phyloP scores from a whole-genome alignment of 768 basidiomycete species.

The Tricholoma hemisulphureum region DNA sequence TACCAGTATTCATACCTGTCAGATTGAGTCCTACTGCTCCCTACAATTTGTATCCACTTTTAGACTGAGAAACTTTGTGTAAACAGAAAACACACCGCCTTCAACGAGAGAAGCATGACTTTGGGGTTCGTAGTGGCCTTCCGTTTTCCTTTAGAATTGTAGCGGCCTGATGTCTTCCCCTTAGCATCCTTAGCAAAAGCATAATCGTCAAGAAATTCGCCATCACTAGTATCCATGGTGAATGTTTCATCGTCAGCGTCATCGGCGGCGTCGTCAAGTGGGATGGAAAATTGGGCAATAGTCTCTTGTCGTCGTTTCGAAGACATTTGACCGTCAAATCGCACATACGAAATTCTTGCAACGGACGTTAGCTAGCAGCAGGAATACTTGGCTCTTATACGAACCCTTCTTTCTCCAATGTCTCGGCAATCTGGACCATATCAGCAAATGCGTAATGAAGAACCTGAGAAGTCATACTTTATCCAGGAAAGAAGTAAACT shows the following conservation, averaged over 20 bases:
- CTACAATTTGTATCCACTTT: conserved; percentile 21
- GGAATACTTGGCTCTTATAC: conserved; percentile 10
- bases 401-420: conserved; percentile 63
- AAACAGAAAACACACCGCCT: conserved; percentile 44
- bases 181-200: conserved; percentile 5
- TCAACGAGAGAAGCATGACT: conserved; percentile 86
- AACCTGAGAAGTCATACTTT: conserved; percentile 44
- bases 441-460: not conserved
- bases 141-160: conserved; percentile 35
- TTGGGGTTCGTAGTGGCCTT: conserved; percentile 51
- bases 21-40: conserved; percentile 86
- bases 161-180: conserved; percentile 21
- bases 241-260: conserved; percentile 32
- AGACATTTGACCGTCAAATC: conserved; percentile 88
- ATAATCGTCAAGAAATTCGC: conserved; percentile 26
- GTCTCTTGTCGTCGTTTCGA: conserved; percentile 75
- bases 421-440: conserved; percentile 60
- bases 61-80: not conserved
- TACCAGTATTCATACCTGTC: conserved; percentile 42
- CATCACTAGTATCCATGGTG: conserved; percentile 29
- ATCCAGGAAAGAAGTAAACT: conserved; percentile 84
- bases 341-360: conserved; percentile 67
- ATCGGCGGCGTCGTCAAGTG: conserved; percentile 41
- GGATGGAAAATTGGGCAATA: conserved; percentile 70
- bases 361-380: not conserved